Evolutionary conservation across 129 eudicot species (phyloP), one percentile per base, ranked within the genome.

Genomic region (Flaveria ramosissima): DNA sequence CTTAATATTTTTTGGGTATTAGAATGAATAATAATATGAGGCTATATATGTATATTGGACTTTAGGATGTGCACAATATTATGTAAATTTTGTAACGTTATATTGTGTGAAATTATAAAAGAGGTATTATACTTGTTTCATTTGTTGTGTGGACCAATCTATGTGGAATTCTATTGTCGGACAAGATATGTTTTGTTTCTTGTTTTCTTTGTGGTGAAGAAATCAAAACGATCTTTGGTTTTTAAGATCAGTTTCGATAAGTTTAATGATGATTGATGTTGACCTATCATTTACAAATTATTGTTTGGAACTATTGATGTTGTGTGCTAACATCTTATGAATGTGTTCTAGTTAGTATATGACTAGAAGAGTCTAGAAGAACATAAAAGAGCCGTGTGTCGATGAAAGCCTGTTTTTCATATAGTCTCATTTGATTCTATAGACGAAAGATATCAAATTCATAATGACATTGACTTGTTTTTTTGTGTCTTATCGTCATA

Each of bases 71-170:
- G 53, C 77, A 70, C 77, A 70, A 60, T 71, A 72, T 78, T 57
- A 78, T 72, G 83, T 39, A 51, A 79, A 53, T 79, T 72, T 79
- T 79, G 68, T 63, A 72, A 56, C 73, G 57, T 72, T 67, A 21
- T 79, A 79, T 72, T 63, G 78, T 79, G 83, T 72, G 42, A 13
- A 50, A 61, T 30, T 70, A 57, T 12, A 30, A n/a, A 6, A 45
- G 0, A 45, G 11, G 50, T 73, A 39, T 56, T 13, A 23, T 60
- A 4, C 4, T 20, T 42, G 0, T 23, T 36, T 71, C 19, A 9
- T 56, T 30, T 41, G 9, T 21, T 73, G 2, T 39, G 16, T 21
- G 68, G 8, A 20, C 43, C 13, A 21, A 73, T 57, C 77, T 14
- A 42, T 57, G 48, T 51, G 16, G 24, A 16, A 51, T 51, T 21